Percentiles rank a stretch among this genome's conserved stretches.
Conservation (phyloP, 179 eudicot genomes). For the Patellifolia procumbens region DNA sequence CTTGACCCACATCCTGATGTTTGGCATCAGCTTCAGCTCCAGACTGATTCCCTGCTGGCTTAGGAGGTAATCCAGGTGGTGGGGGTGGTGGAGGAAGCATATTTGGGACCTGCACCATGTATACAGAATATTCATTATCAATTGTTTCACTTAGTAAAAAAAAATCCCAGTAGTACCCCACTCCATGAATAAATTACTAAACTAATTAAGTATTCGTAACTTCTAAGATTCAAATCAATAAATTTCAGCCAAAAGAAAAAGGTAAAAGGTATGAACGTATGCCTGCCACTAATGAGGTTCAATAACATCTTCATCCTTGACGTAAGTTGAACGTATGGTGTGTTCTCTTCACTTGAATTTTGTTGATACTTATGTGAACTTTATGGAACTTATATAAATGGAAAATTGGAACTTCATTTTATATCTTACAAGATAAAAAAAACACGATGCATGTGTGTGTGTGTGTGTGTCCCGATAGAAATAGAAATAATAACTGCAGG, state of each 20-base stretch:
- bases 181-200: neutral
- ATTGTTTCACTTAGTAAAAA: conserved; percentile 2
- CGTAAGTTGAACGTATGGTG: neutral
- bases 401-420: no score
- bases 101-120: conserved; percentile 45
- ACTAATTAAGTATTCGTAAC: neutral
- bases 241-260: neutral
- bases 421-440: no score
- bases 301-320: neutral
- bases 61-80: conserved; percentile 66
- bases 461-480: no score
- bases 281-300: neutral
- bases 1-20: conserved; percentile 49
- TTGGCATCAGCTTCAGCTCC: conserved; percentile 57
- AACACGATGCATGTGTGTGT: no score
- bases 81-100: conserved; percentile 83
- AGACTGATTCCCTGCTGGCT: conserved; percentile 41
- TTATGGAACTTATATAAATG: no score
- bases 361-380: no score
- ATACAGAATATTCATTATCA: neutral
- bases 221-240: neutral
- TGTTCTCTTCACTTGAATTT: no score
- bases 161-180: no score
- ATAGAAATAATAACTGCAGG: no score
- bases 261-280: neutral